Conservation (phyloP, 2,329 filamentous ascomycete species). For the Dendryphion nanum region DNA sequence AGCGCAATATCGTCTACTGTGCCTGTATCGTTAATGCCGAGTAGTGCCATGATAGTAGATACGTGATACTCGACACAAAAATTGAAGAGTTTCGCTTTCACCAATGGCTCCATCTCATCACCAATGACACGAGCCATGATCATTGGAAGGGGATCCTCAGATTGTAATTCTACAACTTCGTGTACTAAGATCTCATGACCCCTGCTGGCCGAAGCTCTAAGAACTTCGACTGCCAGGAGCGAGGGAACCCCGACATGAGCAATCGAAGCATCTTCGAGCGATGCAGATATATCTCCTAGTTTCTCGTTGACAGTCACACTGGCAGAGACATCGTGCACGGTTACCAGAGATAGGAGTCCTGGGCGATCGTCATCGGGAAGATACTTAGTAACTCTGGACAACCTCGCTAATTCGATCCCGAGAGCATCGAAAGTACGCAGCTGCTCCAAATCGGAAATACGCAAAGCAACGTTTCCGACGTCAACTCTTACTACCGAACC, state of each 20-base stretch:
- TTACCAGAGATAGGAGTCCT: slow-evolving; percentile 73
- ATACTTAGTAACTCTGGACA: slow-evolving; percentile 90
- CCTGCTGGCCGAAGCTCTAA: slow-evolving; percentile 59
- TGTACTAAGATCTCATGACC: slow-evolving; percentile 74
- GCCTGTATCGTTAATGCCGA: slow-evolving; percentile 66
- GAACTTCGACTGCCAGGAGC: slow-evolving; percentile 74
- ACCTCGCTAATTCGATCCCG: slow-evolving; percentile 73
- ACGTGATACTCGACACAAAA: slow-evolving; percentile 86
- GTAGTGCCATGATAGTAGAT: slow-evolving; percentile 74
- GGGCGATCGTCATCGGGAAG: slow-evolving; percentile 93
- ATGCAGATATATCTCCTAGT: slow-evolving; percentile 60
- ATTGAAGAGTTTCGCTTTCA: slow-evolving; percentile 86
- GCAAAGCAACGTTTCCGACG: slow-evolving; percentile 62
- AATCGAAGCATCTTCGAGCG: slow-evolving; percentile 22
- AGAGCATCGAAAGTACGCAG: slow-evolving; percentile 68
- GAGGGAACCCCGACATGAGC: slow-evolving; percentile 77
- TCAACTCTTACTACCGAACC: slow-evolving; percentile 76
- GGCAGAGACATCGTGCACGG: slow-evolving; percentile 63
- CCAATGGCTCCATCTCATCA: slow-evolving; percentile 87
- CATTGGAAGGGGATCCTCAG: slow-evolving; percentile 56
- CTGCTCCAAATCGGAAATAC: slow-evolving; percentile 62
- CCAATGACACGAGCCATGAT: slow-evolving; percentile 88
- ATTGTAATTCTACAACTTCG: slow-evolving; percentile 48
- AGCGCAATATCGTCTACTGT: slow-evolving; percentile 67
- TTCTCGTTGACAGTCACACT: slow-evolving; percentile 64